phyloP scores from a whole-genome alignment of 345 rosid species.

The Erucastrum elatum region DNA sequence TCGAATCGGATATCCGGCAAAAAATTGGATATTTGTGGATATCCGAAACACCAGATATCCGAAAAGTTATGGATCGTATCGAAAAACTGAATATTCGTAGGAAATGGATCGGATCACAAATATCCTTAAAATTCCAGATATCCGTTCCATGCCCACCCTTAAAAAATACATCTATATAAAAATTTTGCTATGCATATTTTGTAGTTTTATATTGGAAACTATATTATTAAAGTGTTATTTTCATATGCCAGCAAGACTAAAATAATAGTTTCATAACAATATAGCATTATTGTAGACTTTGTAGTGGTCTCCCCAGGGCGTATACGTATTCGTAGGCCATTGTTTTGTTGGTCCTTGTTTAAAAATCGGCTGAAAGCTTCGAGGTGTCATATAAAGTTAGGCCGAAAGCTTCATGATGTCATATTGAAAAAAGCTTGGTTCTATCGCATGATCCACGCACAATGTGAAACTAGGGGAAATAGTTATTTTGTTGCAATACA shows the following conservation, averaged over 20 bases:
- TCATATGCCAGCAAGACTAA: not conserved
- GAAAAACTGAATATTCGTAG: too few relatives aligned
- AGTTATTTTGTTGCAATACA: not conserved
- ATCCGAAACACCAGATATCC: too few relatives aligned
- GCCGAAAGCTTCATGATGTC: not conserved
- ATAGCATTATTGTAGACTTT: not conserved
- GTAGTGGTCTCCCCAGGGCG: conserved; percentile 4
- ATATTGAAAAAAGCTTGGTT: not conserved
- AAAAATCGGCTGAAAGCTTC: conserved; percentile 24
- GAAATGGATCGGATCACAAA: too few relatives aligned
- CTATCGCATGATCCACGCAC: conserved; percentile 25
- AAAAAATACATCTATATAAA: too few relatives aligned
- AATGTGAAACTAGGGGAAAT: not conserved
- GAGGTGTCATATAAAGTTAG: not conserved
- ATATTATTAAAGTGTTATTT: not conserved
- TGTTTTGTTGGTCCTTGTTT: not conserved
- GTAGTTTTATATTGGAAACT: not conserved
- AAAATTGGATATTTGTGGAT: too few relatives aligned
- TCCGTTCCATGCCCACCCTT: too few relatives aligned
- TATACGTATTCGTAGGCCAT: not conserved
- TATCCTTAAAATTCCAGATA: too few relatives aligned
- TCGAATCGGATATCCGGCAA: too few relatives aligned
- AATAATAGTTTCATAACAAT: not conserved
- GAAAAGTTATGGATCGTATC: too few relatives aligned
- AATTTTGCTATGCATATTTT: too few relatives aligned